Percentiles rank a stretch among this genome's conserved stretches.
Evolutionary conservation across 805 yeast genomes (phyloP).

Genomic region (Helenozyma baotianmanensis): DNA sequence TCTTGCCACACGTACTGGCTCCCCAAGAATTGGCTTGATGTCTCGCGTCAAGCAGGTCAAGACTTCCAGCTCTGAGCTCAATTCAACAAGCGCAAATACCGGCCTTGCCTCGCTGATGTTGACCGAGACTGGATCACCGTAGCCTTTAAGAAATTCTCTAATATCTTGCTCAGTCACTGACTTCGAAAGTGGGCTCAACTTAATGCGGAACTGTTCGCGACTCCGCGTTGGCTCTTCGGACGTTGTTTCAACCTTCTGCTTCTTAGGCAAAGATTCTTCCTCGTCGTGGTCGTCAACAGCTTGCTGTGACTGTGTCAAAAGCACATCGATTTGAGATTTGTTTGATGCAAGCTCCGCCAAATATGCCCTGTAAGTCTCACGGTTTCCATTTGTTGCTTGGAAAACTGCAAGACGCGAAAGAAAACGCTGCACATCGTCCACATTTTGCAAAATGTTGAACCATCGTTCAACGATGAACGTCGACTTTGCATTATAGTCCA

Average conservation of each 20-base stretch:
- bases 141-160: constrained; percentile 46
- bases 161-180: constrained; percentile 37
- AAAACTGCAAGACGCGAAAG: too few species aligned
- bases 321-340: too few species aligned
- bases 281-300: background rate
- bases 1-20: constrained; percentile 42
- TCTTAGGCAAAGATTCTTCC: background rate
- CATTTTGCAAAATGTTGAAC: too few species aligned
- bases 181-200: constrained; percentile 47
- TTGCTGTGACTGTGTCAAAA: too few species aligned
- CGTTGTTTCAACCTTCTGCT: background rate
- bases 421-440: too few species aligned
- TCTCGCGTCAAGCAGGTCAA: constrained; percentile 59
- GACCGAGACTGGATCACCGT: constrained; percentile 50
- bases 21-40: constrained; percentile 41
- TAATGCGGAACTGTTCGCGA: constrained; percentile 56
- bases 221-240: constrained; percentile 31
- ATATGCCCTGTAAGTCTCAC: too few species aligned
- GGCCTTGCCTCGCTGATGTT: constrained; percentile 13
- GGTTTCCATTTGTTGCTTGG: too few species aligned
- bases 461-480: too few species aligned
- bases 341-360: too few species aligned
- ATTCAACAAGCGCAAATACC: constrained; percentile 55
- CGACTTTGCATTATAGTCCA: too few species aligned
- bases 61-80: constrained; percentile 42